Percentiles rank a stretch among this genome's conserved stretches.
These are phyloP conservation scores for Pleurotus pulmonarius DNA, from an alignment of 768 basidiomycete genomes.

Conservation along the genomic window DNA sequence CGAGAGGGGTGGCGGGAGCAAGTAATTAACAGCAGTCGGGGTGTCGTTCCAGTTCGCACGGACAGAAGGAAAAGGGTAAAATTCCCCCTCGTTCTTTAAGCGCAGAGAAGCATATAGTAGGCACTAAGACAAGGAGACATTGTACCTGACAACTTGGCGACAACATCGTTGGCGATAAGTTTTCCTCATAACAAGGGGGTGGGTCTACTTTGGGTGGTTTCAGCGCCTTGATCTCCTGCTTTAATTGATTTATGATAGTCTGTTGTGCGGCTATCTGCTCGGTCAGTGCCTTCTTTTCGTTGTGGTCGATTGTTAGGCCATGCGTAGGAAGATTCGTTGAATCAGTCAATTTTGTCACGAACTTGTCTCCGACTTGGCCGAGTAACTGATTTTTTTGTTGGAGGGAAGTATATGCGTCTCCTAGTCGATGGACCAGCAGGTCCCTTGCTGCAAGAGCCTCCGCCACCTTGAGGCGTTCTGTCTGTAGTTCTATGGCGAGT, in stretches of 20 bases:
- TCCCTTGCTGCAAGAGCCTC: slow-evolving; percentile 67
- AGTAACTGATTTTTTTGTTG: slow-evolving; percentile 56
- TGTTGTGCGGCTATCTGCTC: slow-evolving; percentile 37
- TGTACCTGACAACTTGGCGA: background rate
- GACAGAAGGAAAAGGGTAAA: background rate
- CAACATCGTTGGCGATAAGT: background rate
- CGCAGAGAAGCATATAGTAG: background rate
- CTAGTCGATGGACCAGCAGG: slow-evolving; percentile 51
- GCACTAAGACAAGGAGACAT: background rate
- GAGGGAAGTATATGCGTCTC: slow-evolving; percentile 56
- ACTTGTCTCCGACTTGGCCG: slow-evolving; percentile 35
- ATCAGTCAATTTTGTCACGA: background rate
- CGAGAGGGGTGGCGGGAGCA: slow-evolving; percentile 7
- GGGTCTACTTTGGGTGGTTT: slow-evolving; percentile 25
- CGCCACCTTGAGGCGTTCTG: slow-evolving; percentile 45
- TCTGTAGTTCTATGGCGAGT: slow-evolving; percentile 50
- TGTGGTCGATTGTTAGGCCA: slow-evolving; percentile 16
- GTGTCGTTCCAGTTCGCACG: background rate
- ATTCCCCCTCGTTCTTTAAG: slow-evolving; percentile 1
- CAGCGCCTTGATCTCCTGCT: slow-evolving; percentile 28
- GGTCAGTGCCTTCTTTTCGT: slow-evolving; percentile 22
- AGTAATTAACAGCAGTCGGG: background rate
- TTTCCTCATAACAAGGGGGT: slow-evolving; percentile 33
- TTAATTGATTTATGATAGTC: slow-evolving; percentile 32
- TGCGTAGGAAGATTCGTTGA: slow-evolving; percentile 13